phyloP scores from a whole-genome alignment of 2,329 filamentous ascomycete genomes.

The Camptophora hylomeconis region DNA sequence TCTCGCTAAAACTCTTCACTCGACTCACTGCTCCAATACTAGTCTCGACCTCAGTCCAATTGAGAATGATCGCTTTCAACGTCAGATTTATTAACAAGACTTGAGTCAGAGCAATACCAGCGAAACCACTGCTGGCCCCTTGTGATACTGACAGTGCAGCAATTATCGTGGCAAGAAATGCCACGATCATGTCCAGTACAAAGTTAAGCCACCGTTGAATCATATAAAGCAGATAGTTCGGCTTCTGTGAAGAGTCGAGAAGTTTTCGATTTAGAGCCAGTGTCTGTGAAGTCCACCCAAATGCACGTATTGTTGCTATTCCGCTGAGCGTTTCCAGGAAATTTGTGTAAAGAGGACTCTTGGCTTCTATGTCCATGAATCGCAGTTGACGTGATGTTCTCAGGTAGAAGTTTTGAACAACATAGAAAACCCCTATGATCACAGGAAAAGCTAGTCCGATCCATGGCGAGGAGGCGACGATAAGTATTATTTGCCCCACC shows the following conservation, averaged over 20 bases:
- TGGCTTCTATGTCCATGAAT: slow-evolving; percentile 48
- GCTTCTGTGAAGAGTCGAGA: slow-evolving; percentile 41
- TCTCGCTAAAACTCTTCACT: slow-evolving; percentile 39
- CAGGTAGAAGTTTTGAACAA: slow-evolving; percentile 45
- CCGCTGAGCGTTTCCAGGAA: slow-evolving; percentile 46
- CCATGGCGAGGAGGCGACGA: slow-evolving; percentile 35
- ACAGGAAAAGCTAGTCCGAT: slow-evolving; percentile 39
- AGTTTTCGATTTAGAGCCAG: slow-evolving; percentile 33
- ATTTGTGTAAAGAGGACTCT: slow-evolving; percentile 45
- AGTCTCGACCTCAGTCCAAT: slow-evolving; percentile 47
- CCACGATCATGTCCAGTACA: slow-evolving; percentile 37
- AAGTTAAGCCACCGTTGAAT: slow-evolving; percentile 47
- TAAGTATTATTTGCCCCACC: slow-evolving; percentile 35
- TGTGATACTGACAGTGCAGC: slow-evolving; percentile 37
- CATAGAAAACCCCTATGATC: slow-evolving; percentile 33
- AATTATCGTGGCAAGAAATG: slow-evolving; percentile 34
- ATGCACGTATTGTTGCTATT: slow-evolving; percentile 42
- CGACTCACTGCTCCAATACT: slow-evolving; percentile 44
- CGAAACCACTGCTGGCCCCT: slow-evolving; percentile 33
- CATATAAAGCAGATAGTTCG: slow-evolving; percentile 44
- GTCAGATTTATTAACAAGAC: slow-evolving; percentile 41
- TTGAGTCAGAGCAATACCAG: slow-evolving; percentile 41
- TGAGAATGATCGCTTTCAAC: slow-evolving; percentile 37
- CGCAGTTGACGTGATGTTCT: slow-evolving; percentile 48
- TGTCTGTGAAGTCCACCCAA: slow-evolving; percentile 38